A percentile compares a stretch with the other conserved stretches of the same genome.
Conservation (phyloP, 2,329 filamentous ascomycete species). For the Fusarium domesticum region DNA sequence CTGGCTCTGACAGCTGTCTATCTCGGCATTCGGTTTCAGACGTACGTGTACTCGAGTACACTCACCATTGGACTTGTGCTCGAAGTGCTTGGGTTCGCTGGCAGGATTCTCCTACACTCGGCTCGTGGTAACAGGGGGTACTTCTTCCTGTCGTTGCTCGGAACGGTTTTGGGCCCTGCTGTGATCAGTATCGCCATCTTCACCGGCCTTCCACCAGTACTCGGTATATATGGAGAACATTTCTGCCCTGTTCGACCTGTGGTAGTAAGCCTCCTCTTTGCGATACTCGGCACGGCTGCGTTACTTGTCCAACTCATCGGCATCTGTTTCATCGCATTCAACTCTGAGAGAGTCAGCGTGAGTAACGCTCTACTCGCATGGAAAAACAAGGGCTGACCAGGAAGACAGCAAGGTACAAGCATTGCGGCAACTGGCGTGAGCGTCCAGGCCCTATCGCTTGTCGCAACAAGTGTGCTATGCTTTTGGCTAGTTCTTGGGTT, state of each 20-base stretch:
- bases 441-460: slow-evolving; percentile 42
- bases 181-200: slow-evolving; percentile 45
- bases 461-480: slow-evolving; percentile 39
- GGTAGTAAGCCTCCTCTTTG: slow-evolving; percentile 35
- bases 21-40: slow-evolving; percentile 40
- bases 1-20: slow-evolving; percentile 39
- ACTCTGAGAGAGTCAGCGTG: slow-evolving; percentile 36
- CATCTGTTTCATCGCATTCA: slow-evolving; percentile 38
- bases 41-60: slow-evolving; percentile 39
- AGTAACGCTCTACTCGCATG: slow-evolving; percentile 13
- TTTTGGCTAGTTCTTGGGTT: slow-evolving; percentile 42
- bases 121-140: slow-evolving; percentile 33
- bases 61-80: slow-evolving; percentile 42
- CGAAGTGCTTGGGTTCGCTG: slow-evolving; percentile 47
- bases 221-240: slow-evolving; percentile 46
- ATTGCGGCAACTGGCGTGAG: slow-evolving; percentile 45
- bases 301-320: slow-evolving; percentile 41
- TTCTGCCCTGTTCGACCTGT: slow-evolving; percentile 38
- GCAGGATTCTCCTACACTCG: slow-evolving; percentile 42
- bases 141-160: slow-evolving; percentile 46
- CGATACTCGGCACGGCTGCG: slow-evolving; percentile 35
- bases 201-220: slow-evolving; percentile 44
- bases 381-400: slow-evolving; percentile 1
- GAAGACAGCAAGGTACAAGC: slow-evolving; percentile 31
- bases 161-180: slow-evolving; percentile 47